Base-by-base conservation (phyloP, 768 basidiomycete species). In the Termitomyces sp. region DNA sequence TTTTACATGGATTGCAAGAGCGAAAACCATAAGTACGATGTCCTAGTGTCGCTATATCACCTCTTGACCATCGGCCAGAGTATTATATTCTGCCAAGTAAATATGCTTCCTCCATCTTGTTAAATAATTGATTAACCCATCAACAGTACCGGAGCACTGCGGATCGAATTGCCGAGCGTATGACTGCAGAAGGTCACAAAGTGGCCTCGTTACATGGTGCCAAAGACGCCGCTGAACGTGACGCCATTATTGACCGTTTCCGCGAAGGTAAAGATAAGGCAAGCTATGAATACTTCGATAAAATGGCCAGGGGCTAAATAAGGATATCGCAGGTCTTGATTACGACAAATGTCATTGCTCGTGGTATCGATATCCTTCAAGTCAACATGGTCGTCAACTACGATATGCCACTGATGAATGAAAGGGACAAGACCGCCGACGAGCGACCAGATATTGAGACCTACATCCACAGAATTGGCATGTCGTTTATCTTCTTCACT, bases 341-440 rank as follows among this genome's bases (percentile, higher is more conserved):
- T 69, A 98, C 97, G 53, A 99, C 97, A 39, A 99, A 99, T 72
- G 97, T 99, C 68, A 90, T 98, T 62, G 95, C 97, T 1, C 87
- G 97, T 18, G 97, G 97, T 44, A 98, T 99, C 75, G 97, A 99
- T 66, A 97, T 99, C 67, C 80, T 94, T 55, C 96, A 98, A 76
- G 97, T 99, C 65, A 99, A 98, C 79, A 94, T 99, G 94, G 96
- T 98, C n/a, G 94, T 99, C 72, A 98, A 98, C 75, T 99, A 98
- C 68, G 95, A 98, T 68, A 81, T 97, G 28, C 94, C 95, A 0
- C 75, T 94, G 47, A 84, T 91, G 82, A 87, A 84, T 63, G 89
- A 91, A 65, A 85, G 88, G 15, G 74, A 77, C 54, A 71, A 75
- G 62, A 64, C 69, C 7, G 71, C 69, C 24, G 87, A 90, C 60